Conservation (phyloP, 2,329 filamentous ascomycete genomes). For the Blastomyces silverae region DNA sequence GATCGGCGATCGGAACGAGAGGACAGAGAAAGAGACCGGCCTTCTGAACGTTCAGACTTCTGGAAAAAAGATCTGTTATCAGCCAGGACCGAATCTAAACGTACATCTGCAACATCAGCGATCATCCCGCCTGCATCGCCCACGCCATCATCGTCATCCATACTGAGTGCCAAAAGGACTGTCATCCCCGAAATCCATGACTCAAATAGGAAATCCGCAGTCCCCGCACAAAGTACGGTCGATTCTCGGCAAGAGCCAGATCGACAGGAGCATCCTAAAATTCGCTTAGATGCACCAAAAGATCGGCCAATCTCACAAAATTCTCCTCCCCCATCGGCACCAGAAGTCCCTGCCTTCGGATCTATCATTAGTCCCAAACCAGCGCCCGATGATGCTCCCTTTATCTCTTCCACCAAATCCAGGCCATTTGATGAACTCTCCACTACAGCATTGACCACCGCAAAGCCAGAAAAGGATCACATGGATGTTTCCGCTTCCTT, state of each 20-base stretch:
- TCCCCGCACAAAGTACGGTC: constrained; percentile 16
- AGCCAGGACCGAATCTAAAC: constrained; percentile 23
- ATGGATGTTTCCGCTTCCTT: constrained; percentile 20
- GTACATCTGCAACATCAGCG: constrained; percentile 21
- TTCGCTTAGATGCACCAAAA: constrained; percentile 28
- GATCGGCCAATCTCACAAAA: constrained; percentile 28
- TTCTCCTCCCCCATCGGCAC: constrained; percentile 36
- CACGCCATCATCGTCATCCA: constrained; percentile 1
- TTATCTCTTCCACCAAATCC: constrained; percentile 22
- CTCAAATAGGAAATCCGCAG: background rate
- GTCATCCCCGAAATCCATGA: constrained; percentile 17
- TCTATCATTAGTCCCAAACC: constrained; percentile 32
- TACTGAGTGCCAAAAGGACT: constrained; percentile 7
- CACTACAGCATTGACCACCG: constrained; percentile 5
- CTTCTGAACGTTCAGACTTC: constrained; percentile 29
- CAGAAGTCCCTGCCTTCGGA: constrained; percentile 41
- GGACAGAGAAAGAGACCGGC: constrained; percentile 25
- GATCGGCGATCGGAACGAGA: constrained; percentile 28
- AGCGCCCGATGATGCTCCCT: constrained; percentile 21
- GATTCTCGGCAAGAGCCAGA: constrained; percentile 32
- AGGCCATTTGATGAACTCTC: background rate
- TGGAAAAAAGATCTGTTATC: constrained; percentile 40
- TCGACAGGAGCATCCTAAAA: constrained; percentile 25
- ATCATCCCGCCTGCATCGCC: constrained; percentile 16
- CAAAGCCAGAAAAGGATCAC: constrained; percentile 25